Conservation (phyloP, 306 rosid genomes). For the Cucurbita maxima region DNA sequence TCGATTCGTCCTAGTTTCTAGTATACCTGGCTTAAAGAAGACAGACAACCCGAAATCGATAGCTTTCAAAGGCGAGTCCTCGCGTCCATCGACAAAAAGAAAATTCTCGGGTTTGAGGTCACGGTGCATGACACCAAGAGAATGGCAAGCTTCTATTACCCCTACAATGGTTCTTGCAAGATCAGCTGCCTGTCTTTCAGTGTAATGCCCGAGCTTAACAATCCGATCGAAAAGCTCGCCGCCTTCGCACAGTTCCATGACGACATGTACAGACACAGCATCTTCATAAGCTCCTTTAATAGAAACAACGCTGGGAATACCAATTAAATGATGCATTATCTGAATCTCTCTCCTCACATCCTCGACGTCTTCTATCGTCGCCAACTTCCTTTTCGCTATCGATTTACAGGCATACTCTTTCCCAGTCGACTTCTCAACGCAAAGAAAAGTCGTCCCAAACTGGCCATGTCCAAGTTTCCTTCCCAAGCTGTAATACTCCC, state of each 20-base stretch:
- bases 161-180: conserved; percentile 59
- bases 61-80: conserved; percentile 72
- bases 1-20: conserved; percentile 22
- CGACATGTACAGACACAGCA: conserved; percentile 67
- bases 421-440: conserved; percentile 53
- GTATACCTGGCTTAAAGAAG: conserved; percentile 85
- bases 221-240: conserved; percentile 90
- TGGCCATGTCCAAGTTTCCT: conserved; percentile 71
- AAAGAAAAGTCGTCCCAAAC: conserved; percentile 65
- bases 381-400: conserved; percentile 54
- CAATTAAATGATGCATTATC: conserved; percentile 82
- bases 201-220: conserved; percentile 49
- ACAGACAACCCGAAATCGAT: conserved; percentile 84
- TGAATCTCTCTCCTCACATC: conserved; percentile 91
- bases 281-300: conserved; percentile 81
- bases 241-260: conserved; percentile 80
- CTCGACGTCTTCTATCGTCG: conserved; percentile 52
- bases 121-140: conserved; percentile 91
- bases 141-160: conserved; percentile 75
- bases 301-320: conserved; percentile 33
- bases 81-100: conserved; percentile 55
- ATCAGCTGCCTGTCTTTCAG: conserved; percentile 68
- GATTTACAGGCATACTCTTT: conserved; percentile 80
- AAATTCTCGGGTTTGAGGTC: conserved; percentile 95
- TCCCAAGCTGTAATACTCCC: conserved; percentile 47